phyloP scores from a whole-genome alignment of 805 yeast genomes.

The Ogataea nitratoaversa region DNA sequence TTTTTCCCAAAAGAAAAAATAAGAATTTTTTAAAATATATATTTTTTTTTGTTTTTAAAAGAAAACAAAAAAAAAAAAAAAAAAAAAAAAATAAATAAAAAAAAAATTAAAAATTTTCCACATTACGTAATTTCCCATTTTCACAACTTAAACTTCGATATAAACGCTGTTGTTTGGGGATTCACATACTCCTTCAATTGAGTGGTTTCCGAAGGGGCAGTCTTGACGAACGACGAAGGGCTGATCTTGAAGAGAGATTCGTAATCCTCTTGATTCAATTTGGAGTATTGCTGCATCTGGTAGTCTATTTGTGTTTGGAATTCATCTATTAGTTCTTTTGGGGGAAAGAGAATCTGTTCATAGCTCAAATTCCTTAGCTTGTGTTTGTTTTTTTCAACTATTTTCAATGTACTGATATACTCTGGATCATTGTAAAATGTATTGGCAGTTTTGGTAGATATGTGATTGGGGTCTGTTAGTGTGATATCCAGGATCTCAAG shows the following conservation, averaged over 20 bases:
- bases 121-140: constrained; percentile 1
- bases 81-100: constrained; percentile 1
- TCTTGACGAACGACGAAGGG: constrained; percentile 14
- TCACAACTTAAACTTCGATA: constrained; percentile 10
- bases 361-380: constrained; percentile 9
- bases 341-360: constrained; percentile 11
- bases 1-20: too few species aligned
- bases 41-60: too few species aligned
- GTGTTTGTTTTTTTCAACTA: constrained; percentile 14
- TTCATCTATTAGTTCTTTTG: constrained; percentile 11
- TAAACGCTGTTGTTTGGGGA: constrained; percentile 26
- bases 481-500: constrained; percentile 49
- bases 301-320: constrained; percentile 10
- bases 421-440: constrained; percentile 35
- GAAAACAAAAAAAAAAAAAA: neutral
- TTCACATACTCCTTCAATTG: constrained; percentile 17
- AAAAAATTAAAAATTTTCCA: constrained; percentile 1
- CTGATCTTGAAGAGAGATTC: constrained; percentile 13
- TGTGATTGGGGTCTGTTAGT: constrained; percentile 16
- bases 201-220: constrained; percentile 16
- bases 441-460: constrained; percentile 17
- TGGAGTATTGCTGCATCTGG: constrained; percentile 6
- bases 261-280: constrained; percentile 6
- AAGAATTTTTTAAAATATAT: too few species aligned
- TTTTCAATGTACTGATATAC: constrained; percentile 22